Evolutionary conservation across 768 basidiomycete genomes (phyloP).

Genomic region (Boletales sp.): DNA sequence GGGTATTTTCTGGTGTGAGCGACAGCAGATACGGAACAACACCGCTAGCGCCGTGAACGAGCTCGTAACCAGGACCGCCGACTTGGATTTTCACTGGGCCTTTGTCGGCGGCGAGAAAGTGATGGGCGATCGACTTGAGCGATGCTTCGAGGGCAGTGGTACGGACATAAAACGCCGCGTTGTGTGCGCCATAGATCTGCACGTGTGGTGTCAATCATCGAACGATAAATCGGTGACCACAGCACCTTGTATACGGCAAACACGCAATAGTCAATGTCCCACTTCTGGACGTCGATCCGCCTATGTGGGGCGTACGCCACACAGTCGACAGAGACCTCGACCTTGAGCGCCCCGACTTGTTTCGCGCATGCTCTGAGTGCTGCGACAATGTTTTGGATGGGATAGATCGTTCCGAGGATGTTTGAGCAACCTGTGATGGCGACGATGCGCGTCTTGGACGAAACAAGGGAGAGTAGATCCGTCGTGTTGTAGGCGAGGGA

Average conservation of each 20-base stretch:
- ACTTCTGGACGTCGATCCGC: conserved; percentile 64
- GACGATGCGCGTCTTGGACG: conserved; percentile 63
- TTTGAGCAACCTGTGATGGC: conserved; percentile 77
- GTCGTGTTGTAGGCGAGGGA: conserved; percentile 52
- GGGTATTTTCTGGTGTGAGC: conserved; percentile 45
- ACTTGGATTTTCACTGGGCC: conserved; percentile 63
- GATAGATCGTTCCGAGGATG: conserved; percentile 63
- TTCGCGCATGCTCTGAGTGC: conserved; percentile 50
- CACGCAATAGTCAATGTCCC: conserved; percentile 74
- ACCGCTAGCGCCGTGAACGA: conserved; percentile 56
- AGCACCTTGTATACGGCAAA: conserved; percentile 76
- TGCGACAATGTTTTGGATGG: conserved; percentile 53
- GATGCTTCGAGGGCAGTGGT: conserved; percentile 44
- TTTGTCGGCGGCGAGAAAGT: conserved; percentile 54
- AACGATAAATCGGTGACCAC: neutral
- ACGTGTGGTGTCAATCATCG: neutral
- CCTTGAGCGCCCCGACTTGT: conserved; percentile 50
- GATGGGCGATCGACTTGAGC: conserved; percentile 59
- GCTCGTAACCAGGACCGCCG: conserved; percentile 74
- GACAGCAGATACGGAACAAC: conserved; percentile 62
- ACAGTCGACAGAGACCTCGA: conserved; percentile 71
- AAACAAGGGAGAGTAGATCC: conserved; percentile 60
- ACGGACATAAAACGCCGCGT: conserved; percentile 63
- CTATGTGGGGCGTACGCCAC: conserved; percentile 79
- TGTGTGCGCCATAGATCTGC: conserved; percentile 75